Percentiles rank a stretch among this genome's conserved stretches.
Conservation (phyloP, 225 moss, liverwort and hornwort species). For the Ulota crispa region DNA sequence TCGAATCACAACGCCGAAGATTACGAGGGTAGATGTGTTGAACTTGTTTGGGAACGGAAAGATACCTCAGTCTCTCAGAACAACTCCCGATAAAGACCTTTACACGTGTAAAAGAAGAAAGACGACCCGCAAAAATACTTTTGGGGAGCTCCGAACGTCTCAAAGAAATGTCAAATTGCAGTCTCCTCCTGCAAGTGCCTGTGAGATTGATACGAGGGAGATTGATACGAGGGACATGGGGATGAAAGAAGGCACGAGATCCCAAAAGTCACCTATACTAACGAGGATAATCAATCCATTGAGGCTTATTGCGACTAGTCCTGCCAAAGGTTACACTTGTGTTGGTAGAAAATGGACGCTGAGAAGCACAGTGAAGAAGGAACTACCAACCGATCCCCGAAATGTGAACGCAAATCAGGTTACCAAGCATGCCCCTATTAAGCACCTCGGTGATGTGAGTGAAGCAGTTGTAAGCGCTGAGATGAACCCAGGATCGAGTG, state of each 20-base stretch:
- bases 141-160: conserved; percentile 10
- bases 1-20: conserved; percentile 39
- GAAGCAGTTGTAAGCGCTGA: conserved; percentile 1
- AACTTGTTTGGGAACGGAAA: conserved; percentile 26
- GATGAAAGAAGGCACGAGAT: conserved; percentile 19
- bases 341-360: conserved; percentile 14
- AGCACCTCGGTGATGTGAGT: conserved; percentile 8
- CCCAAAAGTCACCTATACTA: conserved; percentile 9
- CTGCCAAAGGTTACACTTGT: conserved; percentile 13
- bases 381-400: conserved; percentile 18
- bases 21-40: conserved; percentile 21
- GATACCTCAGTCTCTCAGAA: conserved; percentile 16
- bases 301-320: conserved; percentile 12
- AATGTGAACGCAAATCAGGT: neutral
- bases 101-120: conserved; percentile 21
- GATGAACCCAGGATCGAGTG: conserved; percentile 13
- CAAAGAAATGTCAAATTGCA: conserved; percentile 19
- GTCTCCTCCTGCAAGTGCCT: conserved; percentile 8
- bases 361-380: conserved; percentile 17
- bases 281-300: conserved; percentile 27
- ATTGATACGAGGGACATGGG: conserved; percentile 11
- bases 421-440: neutral
- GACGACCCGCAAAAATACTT: conserved; percentile 12
- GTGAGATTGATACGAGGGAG: conserved; percentile 21
- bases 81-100: conserved; percentile 14